phyloP scores from a whole-genome alignment of 441 rosid species.

The Eutrema salsugineum region DNA sequence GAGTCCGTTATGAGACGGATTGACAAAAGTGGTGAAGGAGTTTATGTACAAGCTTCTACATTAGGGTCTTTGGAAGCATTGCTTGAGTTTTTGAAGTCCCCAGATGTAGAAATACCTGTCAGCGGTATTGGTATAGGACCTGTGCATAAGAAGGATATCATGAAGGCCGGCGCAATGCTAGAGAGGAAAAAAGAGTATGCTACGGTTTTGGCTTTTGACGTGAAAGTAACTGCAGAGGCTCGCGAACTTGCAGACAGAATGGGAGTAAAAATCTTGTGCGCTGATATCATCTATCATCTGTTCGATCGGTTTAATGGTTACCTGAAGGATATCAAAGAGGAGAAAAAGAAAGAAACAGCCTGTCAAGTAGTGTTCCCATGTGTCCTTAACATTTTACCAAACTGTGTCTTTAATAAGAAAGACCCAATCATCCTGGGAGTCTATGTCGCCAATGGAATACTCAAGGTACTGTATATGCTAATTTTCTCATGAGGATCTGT shows the following conservation, averaged over 20 bases:
- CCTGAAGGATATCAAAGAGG: constrained; percentile 64
- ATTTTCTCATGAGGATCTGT: neutral
- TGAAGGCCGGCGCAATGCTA: constrained; percentile 83
- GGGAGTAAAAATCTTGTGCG: constrained; percentile 77
- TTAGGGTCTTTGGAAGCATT: constrained; percentile 87
- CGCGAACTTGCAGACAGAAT: constrained; percentile 68
- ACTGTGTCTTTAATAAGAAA: constrained; percentile 62
- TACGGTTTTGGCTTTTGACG: constrained; percentile 84
- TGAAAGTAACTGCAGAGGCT: constrained; percentile 81
- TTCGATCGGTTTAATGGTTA: constrained; percentile 82
- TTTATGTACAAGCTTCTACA: constrained; percentile 83
- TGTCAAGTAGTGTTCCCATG: constrained; percentile 85
- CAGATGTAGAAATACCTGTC: constrained; percentile 70
- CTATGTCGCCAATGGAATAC: constrained; percentile 63
- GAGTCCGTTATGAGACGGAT: constrained; percentile 67
- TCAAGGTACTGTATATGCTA: constrained; percentile 49
- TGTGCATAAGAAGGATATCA: constrained; percentile 79
- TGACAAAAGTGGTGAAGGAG: constrained; percentile 83
- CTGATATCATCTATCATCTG: constrained; percentile 85
- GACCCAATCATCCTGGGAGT: constrained; percentile 87
- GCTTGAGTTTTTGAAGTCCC: constrained; percentile 77
- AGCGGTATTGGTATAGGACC: constrained; percentile 85
- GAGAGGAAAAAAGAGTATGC: constrained; percentile 84
- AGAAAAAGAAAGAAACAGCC: constrained; percentile 73
- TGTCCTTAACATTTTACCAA: constrained; percentile 64